Base-by-base conservation (phyloP, 768 basidiomycete species). In the Podaxis carcinomalis region DNA sequence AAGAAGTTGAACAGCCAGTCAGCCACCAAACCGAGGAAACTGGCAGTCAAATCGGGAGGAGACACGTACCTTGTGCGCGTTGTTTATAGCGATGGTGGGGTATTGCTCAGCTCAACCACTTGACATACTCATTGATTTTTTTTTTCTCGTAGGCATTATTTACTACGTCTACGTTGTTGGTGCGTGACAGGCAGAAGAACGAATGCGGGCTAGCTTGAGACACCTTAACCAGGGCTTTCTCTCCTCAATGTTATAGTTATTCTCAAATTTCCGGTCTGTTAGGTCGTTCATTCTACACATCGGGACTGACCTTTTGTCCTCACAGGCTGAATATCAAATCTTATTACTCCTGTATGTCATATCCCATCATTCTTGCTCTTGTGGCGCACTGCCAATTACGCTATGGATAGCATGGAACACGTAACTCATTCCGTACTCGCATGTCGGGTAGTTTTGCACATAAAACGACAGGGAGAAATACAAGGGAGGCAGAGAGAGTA, bases 371-470 rank as follows among this genome's bases (percentile, higher is more conserved):
- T 21, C 7, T 14, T 28, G 28, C 28, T 6, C 28, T 28, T 28
- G 28, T 28, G 28, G 28, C 7, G 28, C 28, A 7, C 28, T 57
- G 6, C n/a, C 19, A 3, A 13, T 28, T 37, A 16, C n/a, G 1
- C 25, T 56, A 25, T 21, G 4, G 28, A 7, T 23, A 58, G 57
- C 35, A 21, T 58, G 35, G 57, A 50, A 9, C 19, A 50, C 2
- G 57, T 42, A 5, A 42, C 51, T 3, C 57, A 58, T 16, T 36
- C 57, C 1, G 39, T 51, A 1, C 25, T 58, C 16, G 50, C 57
- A n/a, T 58, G 57, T 25, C 1, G 57, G 35, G 57, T 58, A 21
- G 36, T 58, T 6, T 49, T 58, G 25, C 57, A 58, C 51, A 58
- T 58, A 39, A 49, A 36, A 51, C 21, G 16, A 27, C 55, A 47